A percentile compares a stretch with the other conserved stretches of the same genome.
Conservation (phyloP, 495 filamentous ascomycete genomes). For the Aspergillus carlsbadensis region DNA sequence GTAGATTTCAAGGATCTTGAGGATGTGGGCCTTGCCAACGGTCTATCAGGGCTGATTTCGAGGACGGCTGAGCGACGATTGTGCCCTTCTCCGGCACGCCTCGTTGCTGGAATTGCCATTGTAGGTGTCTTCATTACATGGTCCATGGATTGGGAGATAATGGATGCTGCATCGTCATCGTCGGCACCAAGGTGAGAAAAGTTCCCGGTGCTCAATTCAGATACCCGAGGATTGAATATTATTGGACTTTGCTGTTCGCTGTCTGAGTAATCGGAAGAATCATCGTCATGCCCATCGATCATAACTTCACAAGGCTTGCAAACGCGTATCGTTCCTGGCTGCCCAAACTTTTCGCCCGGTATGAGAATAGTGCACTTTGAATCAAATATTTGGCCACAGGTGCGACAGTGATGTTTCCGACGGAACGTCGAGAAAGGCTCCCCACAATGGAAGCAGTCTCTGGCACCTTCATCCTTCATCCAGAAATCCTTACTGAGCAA, state of each 20-base stretch:
- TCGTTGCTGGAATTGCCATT: constrained; percentile 87
- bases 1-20: constrained; percentile 88
- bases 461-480: constrained; percentile 99
- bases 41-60: constrained; percentile 76
- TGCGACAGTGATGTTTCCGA: constrained; percentile 93
- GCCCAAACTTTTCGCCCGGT: constrained; percentile 82
- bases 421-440: constrained; percentile 90
- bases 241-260: constrained; percentile 58
- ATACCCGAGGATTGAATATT: constrained; percentile 35
- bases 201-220: constrained; percentile 33
- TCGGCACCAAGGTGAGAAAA: constrained; percentile 28
- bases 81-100: constrained; percentile 75
- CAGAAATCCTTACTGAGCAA: constrained; percentile 93
- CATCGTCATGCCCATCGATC: constrained; percentile 86
- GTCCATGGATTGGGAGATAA: constrained; percentile 47
- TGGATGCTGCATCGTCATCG: constrained; percentile 46
- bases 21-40: constrained; percentile 79
- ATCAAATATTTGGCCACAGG: constrained; percentile 95
- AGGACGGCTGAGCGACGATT: constrained; percentile 86
- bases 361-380: constrained; percentile 92
- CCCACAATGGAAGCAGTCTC: constrained; percentile 92
- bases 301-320: constrained; percentile 94
- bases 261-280: constrained; percentile 84
- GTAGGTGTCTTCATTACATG: constrained; percentile 51
- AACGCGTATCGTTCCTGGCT: constrained; percentile 79